These are phyloP conservation scores for Leccinum arenicola DNA, from an alignment of 768 basidiomycete species.

Conservation along the genomic window DNA sequence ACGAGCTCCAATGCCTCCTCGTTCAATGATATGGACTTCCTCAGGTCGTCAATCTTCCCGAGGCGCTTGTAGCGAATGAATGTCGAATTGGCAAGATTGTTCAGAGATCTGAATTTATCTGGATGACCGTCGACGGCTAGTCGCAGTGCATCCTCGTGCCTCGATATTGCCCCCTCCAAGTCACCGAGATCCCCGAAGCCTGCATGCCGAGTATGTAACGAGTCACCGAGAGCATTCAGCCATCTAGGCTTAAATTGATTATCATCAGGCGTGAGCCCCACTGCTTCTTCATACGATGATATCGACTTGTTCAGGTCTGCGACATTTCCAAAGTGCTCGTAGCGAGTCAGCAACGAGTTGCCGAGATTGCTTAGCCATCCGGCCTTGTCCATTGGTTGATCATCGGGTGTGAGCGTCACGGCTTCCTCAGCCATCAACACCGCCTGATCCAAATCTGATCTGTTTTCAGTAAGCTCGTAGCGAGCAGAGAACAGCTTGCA, in stretches of 20 bases:
- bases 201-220: not conserved
- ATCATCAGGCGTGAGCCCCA: not conserved
- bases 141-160: not conserved
- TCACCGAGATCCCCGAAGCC: not conserved
- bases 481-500: not conserved
- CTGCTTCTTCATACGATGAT: not conserved
- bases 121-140: not conserved
- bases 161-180: not conserved
- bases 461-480: not conserved
- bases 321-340: not conserved
- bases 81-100: not conserved
- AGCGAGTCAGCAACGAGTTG: not conserved
- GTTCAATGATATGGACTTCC: not conserved
- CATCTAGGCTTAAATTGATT: not conserved
- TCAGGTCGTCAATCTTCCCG: not conserved
- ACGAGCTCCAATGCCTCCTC: not conserved
- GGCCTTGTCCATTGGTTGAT: not conserved
- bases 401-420: not conserved
- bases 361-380: not conserved
- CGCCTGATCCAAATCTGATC: not conserved
- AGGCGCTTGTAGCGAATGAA: not conserved
- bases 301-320: not conserved
- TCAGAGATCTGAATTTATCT: not conserved
- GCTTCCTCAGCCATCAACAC: not conserved
- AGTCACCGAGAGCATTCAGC: not conserved